A percentile compares a stretch with the other conserved stretches of the same genome.
Evolutionary conservation across 2,329 filamentous ascomycete genomes (phyloP).

Genomic region (Aspergillus flavus): DNA sequence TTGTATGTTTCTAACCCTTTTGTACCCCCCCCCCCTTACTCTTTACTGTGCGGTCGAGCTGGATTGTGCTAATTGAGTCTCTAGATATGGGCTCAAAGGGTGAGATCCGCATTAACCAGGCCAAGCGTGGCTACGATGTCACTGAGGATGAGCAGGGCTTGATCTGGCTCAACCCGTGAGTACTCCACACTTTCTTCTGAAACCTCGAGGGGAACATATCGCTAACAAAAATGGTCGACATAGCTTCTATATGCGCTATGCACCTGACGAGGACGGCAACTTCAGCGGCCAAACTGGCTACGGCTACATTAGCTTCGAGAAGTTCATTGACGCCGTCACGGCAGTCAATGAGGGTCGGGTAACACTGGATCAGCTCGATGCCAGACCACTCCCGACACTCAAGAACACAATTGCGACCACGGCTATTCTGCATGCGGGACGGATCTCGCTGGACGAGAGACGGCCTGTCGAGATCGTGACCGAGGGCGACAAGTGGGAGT

Average conservation of each 20-base stretch:
- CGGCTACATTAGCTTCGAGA: slow-evolving; percentile 92
- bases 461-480: slow-evolving; percentile 70
- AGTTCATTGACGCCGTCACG: slow-evolving; percentile 87
- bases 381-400: slow-evolving; percentile 79
- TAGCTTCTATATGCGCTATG: slow-evolving; percentile 89
- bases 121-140: slow-evolving; percentile 91
- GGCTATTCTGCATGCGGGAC: slow-evolving; percentile 85
- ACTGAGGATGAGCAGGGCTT: slow-evolving; percentile 75
- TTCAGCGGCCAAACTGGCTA: slow-evolving; percentile 90
- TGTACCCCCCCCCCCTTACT: not conserved
- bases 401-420: slow-evolving; percentile 89
- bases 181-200: slow-evolving; percentile 13
- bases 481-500: slow-evolving; percentile 59
- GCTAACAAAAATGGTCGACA: not conserved
- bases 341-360: slow-evolving; percentile 73
- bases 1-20: slow-evolving; percentile 46
- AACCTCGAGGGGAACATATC: not conserved
- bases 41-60: not conserved
- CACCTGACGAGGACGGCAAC: slow-evolving; percentile 91
- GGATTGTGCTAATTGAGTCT: not conserved
- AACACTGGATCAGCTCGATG: slow-evolving; percentile 75
- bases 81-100: slow-evolving; percentile 74
- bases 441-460: slow-evolving; percentile 80
- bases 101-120: slow-evolving; percentile 88
- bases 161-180: slow-evolving; percentile 82